Conservation (phyloP, 331 rosid genomes). For the Cydonia oblonga region DNA sequence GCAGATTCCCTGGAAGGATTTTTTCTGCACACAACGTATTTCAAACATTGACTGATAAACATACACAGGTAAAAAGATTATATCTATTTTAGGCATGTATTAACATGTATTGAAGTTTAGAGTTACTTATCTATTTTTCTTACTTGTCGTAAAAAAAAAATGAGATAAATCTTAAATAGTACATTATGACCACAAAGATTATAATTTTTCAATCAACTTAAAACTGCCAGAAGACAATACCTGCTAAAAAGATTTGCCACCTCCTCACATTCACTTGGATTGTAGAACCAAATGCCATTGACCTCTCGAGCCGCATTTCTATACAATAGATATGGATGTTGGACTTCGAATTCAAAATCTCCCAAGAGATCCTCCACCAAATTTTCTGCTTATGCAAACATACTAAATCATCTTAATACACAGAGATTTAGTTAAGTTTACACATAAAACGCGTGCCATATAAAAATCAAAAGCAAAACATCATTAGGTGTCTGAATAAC, state of each 20-base stretch:
- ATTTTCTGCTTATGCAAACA: slow-evolving; percentile 44
- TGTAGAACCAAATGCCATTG: slow-evolving; percentile 95
- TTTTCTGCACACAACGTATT: neutral
- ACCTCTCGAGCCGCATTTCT: slow-evolving; percentile 93
- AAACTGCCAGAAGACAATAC: slow-evolving; percentile 16
- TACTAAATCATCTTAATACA: neutral
- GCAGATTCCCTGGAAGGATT: neutral
- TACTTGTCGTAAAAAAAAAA: neutral
- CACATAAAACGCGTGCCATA: neutral
- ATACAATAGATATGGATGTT: slow-evolving; percentile 84
- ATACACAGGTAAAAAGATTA: neutral
- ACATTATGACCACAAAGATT: neutral
- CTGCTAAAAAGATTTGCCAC: slow-evolving; percentile 83
- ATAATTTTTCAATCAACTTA: neutral
- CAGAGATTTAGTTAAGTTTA: neutral
- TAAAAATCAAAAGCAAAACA: neutral
- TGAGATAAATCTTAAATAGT: too few species aligned
- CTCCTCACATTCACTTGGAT: slow-evolving; percentile 86
- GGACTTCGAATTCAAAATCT: slow-evolving; percentile 90
- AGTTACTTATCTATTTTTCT: neutral
- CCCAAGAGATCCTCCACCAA: slow-evolving; percentile 96
- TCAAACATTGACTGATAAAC: neutral
- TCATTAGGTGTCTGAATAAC: neutral
- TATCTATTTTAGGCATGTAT: neutral
- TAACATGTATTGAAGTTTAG: neutral